phyloP scores from a whole-genome alignment of 441 rosid genomes.

The Pelargonium fulgidum region DNA sequence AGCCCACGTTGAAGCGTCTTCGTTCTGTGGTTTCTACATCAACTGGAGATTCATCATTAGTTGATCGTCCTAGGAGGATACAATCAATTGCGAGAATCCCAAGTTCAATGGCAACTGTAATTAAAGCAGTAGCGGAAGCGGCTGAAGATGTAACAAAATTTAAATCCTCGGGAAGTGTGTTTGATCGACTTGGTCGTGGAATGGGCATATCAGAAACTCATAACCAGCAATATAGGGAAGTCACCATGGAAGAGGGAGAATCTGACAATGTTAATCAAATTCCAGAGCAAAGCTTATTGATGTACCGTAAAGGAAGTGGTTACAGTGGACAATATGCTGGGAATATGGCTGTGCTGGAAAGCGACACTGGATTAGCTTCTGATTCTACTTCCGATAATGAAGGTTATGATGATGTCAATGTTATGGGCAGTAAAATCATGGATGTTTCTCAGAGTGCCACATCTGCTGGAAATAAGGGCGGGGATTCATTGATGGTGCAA shows the following conservation, averaged over 20 bases:
- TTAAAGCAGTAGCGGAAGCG: conserved; percentile 86
- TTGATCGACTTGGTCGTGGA: conserved; percentile 70
- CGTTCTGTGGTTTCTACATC: conserved; percentile 78
- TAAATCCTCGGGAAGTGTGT: conserved; percentile 67
- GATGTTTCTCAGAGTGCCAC: conserved; percentile 30
- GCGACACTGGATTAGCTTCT: conserved; percentile 38
- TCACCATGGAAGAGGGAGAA: conserved; percentile 38
- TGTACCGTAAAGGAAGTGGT: conserved; percentile 34
- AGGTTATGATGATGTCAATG: conserved; percentile 37
- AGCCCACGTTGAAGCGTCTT: conserved; percentile 67
- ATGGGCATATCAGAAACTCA: conserved; percentile 30
- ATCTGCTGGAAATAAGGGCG: conserved; percentile 36
- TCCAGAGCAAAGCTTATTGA: conserved; percentile 25
- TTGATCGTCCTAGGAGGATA: conserved; percentile 49
- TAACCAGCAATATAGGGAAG: conserved; percentile 32
- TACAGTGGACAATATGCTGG: conserved; percentile 30
- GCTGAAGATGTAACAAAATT: conserved; percentile 65
- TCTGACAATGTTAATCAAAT: conserved; percentile 32
- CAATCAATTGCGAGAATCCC: conserved; percentile 62
- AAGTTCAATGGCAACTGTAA: conserved; percentile 64
- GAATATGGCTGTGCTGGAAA: conserved; percentile 29
- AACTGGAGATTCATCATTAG: conserved; percentile 35
- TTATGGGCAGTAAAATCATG: conserved; percentile 22
- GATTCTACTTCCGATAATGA: conserved; percentile 38
- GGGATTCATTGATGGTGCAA: conserved; percentile 33